Conservation (phyloP, 805 yeast species). For the Wickerhamiella azymoides region DNA sequence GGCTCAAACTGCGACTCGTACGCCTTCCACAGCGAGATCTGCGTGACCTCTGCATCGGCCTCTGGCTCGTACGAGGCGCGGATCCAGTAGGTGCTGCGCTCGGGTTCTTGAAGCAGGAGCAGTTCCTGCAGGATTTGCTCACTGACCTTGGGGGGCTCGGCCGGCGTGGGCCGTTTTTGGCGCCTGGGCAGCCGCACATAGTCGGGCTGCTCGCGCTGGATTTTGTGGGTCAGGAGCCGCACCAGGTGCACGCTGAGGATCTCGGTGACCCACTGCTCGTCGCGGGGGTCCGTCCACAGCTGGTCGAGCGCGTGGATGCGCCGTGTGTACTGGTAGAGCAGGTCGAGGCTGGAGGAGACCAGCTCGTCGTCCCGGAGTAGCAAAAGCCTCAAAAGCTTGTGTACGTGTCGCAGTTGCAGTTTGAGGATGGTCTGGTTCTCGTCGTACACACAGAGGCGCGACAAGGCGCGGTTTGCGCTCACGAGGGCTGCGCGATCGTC, state of each 20-base stretch:
- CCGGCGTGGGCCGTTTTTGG: conserved; percentile 50
- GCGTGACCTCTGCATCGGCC: conserved; percentile 75
- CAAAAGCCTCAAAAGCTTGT: conserved; percentile 42
- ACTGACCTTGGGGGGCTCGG: conserved; percentile 47
- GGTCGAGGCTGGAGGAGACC: conserved; percentile 58
- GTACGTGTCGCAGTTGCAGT: conserved; percentile 35
- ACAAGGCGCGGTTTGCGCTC: conserved; percentile 58
- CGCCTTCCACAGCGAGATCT: conserved; percentile 88
- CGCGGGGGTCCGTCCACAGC: conserved; percentile 31
- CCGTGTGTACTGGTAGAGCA: conserved; percentile 67
- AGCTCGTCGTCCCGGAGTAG: conserved; percentile 58
- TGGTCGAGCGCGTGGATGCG: conserved; percentile 42
- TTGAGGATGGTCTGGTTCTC: conserved; percentile 39
- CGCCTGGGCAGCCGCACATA: conserved; percentile 27
- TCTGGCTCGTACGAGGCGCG: conserved; percentile 77
- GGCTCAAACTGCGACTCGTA: conserved; percentile 77
- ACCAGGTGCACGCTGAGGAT: conserved; percentile 50
- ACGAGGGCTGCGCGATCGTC: conserved; percentile 59
- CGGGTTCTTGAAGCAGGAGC: conserved; percentile 62
- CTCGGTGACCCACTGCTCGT: conserved; percentile 15
- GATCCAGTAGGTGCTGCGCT: conserved; percentile 88
- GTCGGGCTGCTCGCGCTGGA: conserved; percentile 26
- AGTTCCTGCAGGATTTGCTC: conserved; percentile 44
- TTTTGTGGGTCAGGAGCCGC: conserved; percentile 38
- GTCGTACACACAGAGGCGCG: conserved; percentile 61